phyloP scores from a whole-genome alignment of 2,329 filamentous ascomycete genomes.

The Oidium heveae region DNA sequence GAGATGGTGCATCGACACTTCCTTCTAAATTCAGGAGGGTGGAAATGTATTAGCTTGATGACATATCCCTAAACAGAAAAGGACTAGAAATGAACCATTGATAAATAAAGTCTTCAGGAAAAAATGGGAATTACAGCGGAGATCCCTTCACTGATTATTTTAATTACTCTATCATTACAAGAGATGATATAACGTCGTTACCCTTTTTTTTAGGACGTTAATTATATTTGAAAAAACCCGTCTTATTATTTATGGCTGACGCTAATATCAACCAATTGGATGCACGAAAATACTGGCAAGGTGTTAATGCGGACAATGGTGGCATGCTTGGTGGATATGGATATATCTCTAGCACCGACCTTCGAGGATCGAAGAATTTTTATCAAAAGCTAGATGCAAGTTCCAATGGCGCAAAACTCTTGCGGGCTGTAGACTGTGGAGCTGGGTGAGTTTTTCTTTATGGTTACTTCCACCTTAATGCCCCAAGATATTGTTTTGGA shows the following conservation, averaged over 20 bases:
- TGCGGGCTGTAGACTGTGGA: slow-evolving; percentile 16
- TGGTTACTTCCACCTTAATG: not conserved
- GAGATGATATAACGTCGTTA: too few species aligned
- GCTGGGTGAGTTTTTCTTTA: slow-evolving; percentile 14
- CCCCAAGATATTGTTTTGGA: not conserved
- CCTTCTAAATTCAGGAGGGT: too few species aligned
- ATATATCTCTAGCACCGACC: slow-evolving; percentile 41
- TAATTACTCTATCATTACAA: too few species aligned
- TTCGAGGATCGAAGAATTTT: slow-evolving; percentile 45
- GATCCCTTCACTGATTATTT: too few species aligned
- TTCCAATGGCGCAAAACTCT: slow-evolving; percentile 12
- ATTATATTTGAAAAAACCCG: too few species aligned
- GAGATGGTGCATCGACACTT: too few species aligned
- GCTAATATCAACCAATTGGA: slow-evolving; percentile 12
- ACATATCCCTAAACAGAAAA: too few species aligned
- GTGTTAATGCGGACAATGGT: slow-evolving; percentile 27
- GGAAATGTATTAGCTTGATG: too few species aligned
- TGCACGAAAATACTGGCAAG: slow-evolving; percentile 22
- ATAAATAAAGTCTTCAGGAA: too few species aligned
- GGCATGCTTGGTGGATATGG: slow-evolving; percentile 63
- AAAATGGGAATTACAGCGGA: too few species aligned
- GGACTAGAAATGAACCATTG: too few species aligned
- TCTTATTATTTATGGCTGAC: slow-evolving; percentile 7
- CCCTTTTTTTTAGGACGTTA: too few species aligned
- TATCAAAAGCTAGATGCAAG: slow-evolving; percentile 34